Evolutionary conservation across 202 grass and related monocot species (phyloP), one percentile per base, ranked within the genome.

Genomic region (Zoysia matrella): DNA sequence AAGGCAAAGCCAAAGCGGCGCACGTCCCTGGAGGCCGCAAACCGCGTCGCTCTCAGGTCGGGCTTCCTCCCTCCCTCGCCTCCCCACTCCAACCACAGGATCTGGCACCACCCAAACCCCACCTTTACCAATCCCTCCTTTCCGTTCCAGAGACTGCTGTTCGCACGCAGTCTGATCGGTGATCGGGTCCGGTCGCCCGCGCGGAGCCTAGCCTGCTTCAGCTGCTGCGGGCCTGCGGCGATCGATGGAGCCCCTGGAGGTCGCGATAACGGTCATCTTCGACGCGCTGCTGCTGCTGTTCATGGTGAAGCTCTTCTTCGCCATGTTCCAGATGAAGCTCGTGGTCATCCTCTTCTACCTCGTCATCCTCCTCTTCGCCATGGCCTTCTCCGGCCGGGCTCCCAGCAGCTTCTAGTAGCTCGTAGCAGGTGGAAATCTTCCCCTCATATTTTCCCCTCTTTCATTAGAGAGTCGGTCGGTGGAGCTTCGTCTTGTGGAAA

Each of bases 221-320:
- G 60, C 8, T 16, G 9, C 8, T 12, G 8, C 58, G 69, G 49
- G 22, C 22, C 22, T 30, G 22, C 22, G 22, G 22, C 22, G 22
- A 30, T 30, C 8, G 80, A 90, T 90, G 88, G 84, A 86, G 75
- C 84, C 84, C 50, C 71, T 90, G 80, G 88, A 90, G 88, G 80
- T 79, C 12, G 88, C 84, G 30, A 83, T 90, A 52, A 79, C 65
- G 75, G 22, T 90, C 64, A 30, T 90, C 49, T 90, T 90, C 84
- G 67, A 90, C 57, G 88, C 84, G 51, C 80, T 90, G 84, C 80
- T 90, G 88, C 84, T 90, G 65, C 69, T 90, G 84, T 90, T 90
- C 80, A 90, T 90, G 88, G 80, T 90, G 51, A 90, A 90, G 88
- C 88, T 90, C 70, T 90, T 90, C 71, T 90, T 90, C 80, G 88